Evolutionary conservation across 805 yeast genomes (phyloP), one percentile per base, ranked within the genome.

Genomic region (Saccharomycopsis amapae): DNA sequence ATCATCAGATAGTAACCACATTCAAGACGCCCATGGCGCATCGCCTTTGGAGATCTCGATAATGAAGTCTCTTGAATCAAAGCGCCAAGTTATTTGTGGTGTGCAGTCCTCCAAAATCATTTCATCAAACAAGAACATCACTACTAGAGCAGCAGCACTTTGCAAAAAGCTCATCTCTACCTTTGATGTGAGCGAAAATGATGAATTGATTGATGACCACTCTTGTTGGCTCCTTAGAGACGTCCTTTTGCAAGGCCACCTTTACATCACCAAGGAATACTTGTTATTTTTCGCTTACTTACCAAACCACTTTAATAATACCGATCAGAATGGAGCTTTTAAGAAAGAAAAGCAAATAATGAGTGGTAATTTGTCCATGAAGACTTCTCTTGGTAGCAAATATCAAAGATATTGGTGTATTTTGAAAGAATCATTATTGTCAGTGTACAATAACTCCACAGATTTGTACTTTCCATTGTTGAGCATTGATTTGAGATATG

Each of bases 391-490:
- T 7, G 6, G 43, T 55, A 2, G 46, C 70, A 23, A 64, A 65
- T 44, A 28, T 40, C 64, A 65, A 24, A 69, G 94, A 39, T 81
- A 73, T 58, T 90, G 97, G 96, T 87, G 87, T 5, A 76, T 87
- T 0, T 65, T 90, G 49, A 69, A 83, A 53, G 78, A 78, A 32
- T 79, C 79, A 38, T 73, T 87, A 0, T 68, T 90, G 15, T 72
- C 85, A 2, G 69, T 85, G 32, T 88, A 82, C 60, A 65, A 75
- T 6, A 75, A 75, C 5, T 74, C 96, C 1, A 79, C 86, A 0
- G 95, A 88, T 48, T 64, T 82, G n/a, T 87, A 88, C 61, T 88
- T 87, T 64, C 97, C 97, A 0, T 67, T 69, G 6, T 64, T 84
- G 31, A 81, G 86, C 0, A 77, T 90, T 31, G 93, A 87, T 59